Percentiles rank a stretch among this genome's conserved stretches.
These are phyloP conservation scores for Irpex sp. DNA, from an alignment of 1,284 basidiomycete species.

Conservation along the genomic window DNA sequence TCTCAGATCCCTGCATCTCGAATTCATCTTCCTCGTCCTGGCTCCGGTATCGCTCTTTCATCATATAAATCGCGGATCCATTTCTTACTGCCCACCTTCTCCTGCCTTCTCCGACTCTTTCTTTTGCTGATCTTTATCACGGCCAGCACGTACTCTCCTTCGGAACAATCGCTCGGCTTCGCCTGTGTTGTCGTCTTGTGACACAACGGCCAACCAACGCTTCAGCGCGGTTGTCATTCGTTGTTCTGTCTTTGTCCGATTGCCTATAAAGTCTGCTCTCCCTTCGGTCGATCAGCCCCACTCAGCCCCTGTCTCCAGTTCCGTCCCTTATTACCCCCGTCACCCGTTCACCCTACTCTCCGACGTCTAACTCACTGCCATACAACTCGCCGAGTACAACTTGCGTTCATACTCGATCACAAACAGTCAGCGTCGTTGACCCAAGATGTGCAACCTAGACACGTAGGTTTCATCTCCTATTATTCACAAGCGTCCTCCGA, in stretches of 20 bases:
- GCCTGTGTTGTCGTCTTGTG: constrained; percentile 21
- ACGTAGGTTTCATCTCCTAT: constrained; percentile 46
- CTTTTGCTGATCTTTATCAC: constrained; percentile 25
- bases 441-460: constrained; percentile 65
- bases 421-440: neutral
- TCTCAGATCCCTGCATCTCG: neutral
- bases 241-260: constrained; percentile 13
- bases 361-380: neutral
- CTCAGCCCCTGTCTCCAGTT: constrained; percentile 9
- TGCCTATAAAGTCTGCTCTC: constrained; percentile 18
- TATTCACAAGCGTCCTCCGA: constrained; percentile 1
- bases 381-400: too few species aligned
- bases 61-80: constrained; percentile 15
- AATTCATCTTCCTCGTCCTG: constrained; percentile 5
- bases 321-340: neutral
- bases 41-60: constrained; percentile 11
- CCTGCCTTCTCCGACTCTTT: neutral
- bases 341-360: constrained; percentile 1
- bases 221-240: constrained; percentile 16
- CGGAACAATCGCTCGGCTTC: neutral
- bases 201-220: constrained; percentile 10
- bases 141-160: constrained; percentile 4
- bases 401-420: too few species aligned
- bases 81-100: constrained; percentile 17
- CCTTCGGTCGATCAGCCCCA: constrained; percentile 11